These are phyloP conservation scores for Amylostereum areolatum DNA, from an alignment of 1,284 basidiomycete species.

Conservation along the genomic window DNA sequence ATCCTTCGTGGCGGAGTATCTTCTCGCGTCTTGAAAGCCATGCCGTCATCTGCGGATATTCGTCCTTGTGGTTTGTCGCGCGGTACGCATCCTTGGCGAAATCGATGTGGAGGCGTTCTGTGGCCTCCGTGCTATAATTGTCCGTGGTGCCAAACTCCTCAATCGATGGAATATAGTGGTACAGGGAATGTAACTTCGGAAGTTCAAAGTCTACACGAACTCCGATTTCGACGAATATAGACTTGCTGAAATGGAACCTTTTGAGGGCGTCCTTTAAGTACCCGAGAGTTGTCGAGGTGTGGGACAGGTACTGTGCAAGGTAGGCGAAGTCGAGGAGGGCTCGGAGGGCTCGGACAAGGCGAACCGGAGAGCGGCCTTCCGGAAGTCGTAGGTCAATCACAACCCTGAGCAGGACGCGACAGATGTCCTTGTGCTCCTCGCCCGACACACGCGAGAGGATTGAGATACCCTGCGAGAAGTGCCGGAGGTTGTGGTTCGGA, in stretches of 20 bases:
- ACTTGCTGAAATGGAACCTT: slow-evolving; percentile 20
- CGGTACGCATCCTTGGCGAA: slow-evolving; percentile 23
- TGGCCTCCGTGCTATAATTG: slow-evolving; percentile 22
- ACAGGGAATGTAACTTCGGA: slow-evolving; percentile 23
- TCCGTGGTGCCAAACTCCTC: slow-evolving; percentile 17
- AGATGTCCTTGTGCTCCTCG: slow-evolving; percentile 25
- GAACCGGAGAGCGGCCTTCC: slow-evolving; percentile 18
- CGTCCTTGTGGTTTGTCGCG: slow-evolving; percentile 25
- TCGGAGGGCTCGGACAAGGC: slow-evolving; percentile 7
- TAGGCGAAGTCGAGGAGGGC: slow-evolving; percentile 17
- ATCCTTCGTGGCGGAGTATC: slow-evolving; percentile 18
- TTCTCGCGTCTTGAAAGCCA: slow-evolving; percentile 12
- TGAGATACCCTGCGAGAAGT: slow-evolving; percentile 29
- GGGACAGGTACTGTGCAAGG: slow-evolving; percentile 16
- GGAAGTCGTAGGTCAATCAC: slow-evolving; percentile 12
- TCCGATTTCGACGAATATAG: slow-evolving; percentile 13
- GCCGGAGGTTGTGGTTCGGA: slow-evolving; percentile 22
- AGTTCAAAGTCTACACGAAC: slow-evolving; percentile 20
- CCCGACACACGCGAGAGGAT: slow-evolving; percentile 23
- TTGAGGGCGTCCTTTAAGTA: slow-evolving; percentile 13
- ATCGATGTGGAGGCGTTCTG: slow-evolving; percentile 26
- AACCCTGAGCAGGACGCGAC: background rate
- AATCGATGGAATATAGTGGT: slow-evolving; percentile 20
- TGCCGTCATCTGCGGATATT: slow-evolving; percentile 27
- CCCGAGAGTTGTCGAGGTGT: slow-evolving; percentile 14